Base-by-base conservation (phyloP, 805 yeast species). In the Hanseniaspora clermontiae region DNA sequence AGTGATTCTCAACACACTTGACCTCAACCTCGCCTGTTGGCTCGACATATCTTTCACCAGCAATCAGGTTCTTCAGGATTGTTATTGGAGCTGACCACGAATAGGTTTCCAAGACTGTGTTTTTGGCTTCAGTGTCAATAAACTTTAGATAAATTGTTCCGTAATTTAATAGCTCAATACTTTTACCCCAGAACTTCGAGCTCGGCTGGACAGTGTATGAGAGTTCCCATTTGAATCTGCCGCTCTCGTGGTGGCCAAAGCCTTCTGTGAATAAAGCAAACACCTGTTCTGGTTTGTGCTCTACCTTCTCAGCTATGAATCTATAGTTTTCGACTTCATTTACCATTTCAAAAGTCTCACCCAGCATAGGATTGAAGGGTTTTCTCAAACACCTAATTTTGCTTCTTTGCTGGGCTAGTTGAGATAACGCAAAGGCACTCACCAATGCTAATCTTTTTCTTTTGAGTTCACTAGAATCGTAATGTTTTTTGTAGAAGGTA, bases 121-220 rank as follows among this genome's bases (percentile, higher is more conserved):
- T 89, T 0, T 83, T 75, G 2, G 72, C 63, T 58, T 78, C 77
- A 14, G n/a, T 39, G 20, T 50, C 32, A 9, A 47, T 14, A 47
- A 83, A 72, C 2, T 74, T 73, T 40, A 93, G 72, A 47, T 75
- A 77, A 4, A 84, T 72, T 14, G 73, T 73, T 40, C 98, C 98
- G 46, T 77, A 80, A 61, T 87, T 87, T 49, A 78, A 77, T 57
- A 93, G 72, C 66, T 93, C 97, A 8, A 87, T 81, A 31, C 90
- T 82, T 70, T 91, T 93, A 51, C 97, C 97, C 95, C 97, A 91
- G 64, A 87, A 87, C 67, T 89, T 88, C 63, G 90, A 96, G 24
- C 78, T 77, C 0, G 96, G 95, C 29, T 80, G 71, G 3, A 85
- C 77, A n/a, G 80, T 74, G 60, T 80, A 82, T 40, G 75, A 73